These are phyloP conservation scores for Aspergillus tanneri DNA, from an alignment of 2,329 filamentous ascomycete species.

Conservation along the genomic window DNA sequence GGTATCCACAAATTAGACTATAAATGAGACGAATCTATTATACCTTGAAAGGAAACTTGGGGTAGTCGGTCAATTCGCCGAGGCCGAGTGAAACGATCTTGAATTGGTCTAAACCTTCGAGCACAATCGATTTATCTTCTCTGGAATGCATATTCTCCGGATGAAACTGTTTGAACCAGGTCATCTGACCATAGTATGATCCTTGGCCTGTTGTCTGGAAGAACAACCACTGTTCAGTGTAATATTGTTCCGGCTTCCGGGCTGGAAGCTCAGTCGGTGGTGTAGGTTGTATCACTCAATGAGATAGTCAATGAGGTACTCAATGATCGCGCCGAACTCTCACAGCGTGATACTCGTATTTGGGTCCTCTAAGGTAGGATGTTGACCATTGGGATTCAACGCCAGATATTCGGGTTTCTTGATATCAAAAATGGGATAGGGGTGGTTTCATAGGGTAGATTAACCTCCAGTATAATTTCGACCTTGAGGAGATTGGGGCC, in stretches of 20 bases:
- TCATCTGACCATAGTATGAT: not conserved
- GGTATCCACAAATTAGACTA: constrained; percentile 9
- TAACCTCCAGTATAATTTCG: constrained; percentile 29
- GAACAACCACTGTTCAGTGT: not conserved
- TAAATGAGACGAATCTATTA: not conserved
- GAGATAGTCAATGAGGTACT: not conserved
- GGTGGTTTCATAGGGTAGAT: constrained; percentile 25
- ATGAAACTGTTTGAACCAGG: not conserved
- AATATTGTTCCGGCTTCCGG: not conserved
- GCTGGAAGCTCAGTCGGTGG: not conserved
- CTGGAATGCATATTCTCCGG: not conserved
- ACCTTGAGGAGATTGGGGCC: constrained; percentile 30
- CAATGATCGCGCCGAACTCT: not conserved
- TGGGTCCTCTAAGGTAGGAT: too few relatives aligned
- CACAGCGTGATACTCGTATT: not conserved
- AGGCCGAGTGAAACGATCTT: constrained; percentile 12
- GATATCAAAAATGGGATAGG: constrained; percentile 21
- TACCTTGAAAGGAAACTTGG: not conserved
- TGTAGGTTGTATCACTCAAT: not conserved
- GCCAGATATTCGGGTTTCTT: constrained; percentile 22
- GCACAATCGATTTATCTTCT: not conserved
- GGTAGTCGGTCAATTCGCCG: not conserved
- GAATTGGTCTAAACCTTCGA: constrained; percentile 11
- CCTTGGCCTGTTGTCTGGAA: not conserved
- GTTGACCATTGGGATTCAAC: constrained; percentile 30